phyloP scores from a whole-genome alignment of 108 stramenopile genomes.

The Skeletonema menzelii region DNA sequence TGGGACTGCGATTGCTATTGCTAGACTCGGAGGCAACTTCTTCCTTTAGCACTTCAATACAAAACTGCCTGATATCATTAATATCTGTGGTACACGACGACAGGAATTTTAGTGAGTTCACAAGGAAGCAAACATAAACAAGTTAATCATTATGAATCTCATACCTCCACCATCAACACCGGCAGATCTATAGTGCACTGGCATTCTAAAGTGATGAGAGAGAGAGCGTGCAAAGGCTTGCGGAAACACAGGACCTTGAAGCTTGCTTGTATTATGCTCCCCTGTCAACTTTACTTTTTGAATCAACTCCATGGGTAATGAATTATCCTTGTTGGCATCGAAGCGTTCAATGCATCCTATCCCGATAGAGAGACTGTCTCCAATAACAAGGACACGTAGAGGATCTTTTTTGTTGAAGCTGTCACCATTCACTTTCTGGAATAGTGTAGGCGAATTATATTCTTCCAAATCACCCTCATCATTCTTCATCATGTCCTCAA shows the following conservation, averaged over 20 bases:
- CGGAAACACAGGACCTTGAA: slow-evolving; percentile 65
- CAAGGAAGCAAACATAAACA: background rate
- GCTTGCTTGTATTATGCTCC: slow-evolving; percentile 6
- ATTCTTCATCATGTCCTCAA: slow-evolving; percentile 37
- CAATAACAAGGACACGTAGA: slow-evolving; percentile 57
- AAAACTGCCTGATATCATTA: slow-evolving; percentile 48
- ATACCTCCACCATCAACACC: slow-evolving; percentile 75
- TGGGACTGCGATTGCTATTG: background rate
- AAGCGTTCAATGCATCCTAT: slow-evolving; percentile 57
- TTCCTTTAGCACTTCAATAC: slow-evolving; percentile 52
- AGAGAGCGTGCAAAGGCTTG: slow-evolving; percentile 57
- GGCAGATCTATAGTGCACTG: slow-evolving; percentile 64
- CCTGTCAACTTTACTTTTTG: slow-evolving; percentile 25
- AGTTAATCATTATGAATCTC: background rate
- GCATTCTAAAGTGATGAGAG: slow-evolving; percentile 32
- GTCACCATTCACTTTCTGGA: background rate
- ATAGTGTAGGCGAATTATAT: background rate
- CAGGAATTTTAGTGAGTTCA: background rate
- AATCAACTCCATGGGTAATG: slow-evolving; percentile 34
- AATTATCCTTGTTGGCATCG: slow-evolving; percentile 51
- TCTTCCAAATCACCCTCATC: slow-evolving; percentile 13
- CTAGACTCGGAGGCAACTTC: slow-evolving; percentile 32
- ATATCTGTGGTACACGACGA: slow-evolving; percentile 11
- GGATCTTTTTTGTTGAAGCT: slow-evolving; percentile 16
- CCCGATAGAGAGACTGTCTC: slow-evolving; percentile 68